These are phyloP conservation scores for Luffa acutangula DNA, from an alignment of 306 rosid genomes.

Conservation along the genomic window DNA sequence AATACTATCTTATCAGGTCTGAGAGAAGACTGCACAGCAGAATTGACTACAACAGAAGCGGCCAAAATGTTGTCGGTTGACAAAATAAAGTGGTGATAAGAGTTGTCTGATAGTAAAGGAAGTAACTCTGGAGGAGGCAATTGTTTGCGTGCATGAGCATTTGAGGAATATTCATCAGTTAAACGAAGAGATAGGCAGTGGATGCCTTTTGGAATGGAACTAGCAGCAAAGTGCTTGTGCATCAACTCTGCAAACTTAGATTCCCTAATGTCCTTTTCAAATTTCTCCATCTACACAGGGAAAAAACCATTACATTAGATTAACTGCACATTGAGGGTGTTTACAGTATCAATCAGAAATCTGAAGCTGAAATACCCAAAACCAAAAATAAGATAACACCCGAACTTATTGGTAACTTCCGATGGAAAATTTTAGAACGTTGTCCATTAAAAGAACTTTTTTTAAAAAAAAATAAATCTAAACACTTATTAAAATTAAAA, in stretches of 20 bases:
- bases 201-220: slow-evolving; percentile 91
- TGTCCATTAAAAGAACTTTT: neutral
- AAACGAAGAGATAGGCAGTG: slow-evolving; percentile 91
- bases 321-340: neutral
- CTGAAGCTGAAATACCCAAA: neutral
- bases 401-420: neutral
- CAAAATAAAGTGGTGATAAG: slow-evolving; percentile 79
- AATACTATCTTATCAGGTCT: slow-evolving; percentile 83
- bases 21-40: slow-evolving; percentile 72
- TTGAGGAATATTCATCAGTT: slow-evolving; percentile 98
- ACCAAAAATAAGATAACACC: neutral
- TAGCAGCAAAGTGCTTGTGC: slow-evolving; percentile 96
- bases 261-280: slow-evolving; percentile 74
- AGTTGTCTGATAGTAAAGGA: slow-evolving; percentile 72
- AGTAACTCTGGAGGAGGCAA: slow-evolving; percentile 93
- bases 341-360: neutral
- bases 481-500: neutral
- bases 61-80: slow-evolving; percentile 96
- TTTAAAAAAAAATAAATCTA: neutral
- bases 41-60: slow-evolving; percentile 94
- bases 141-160: slow-evolving; percentile 96
- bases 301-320: neutral
- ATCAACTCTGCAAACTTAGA: slow-evolving; percentile 78
- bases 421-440: neutral
- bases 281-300: slow-evolving; percentile 77